Evolutionary conservation across 1,284 basidiomycete genomes (phyloP).

Genomic region (Cutaneotrichosporon curvatum): DNA sequence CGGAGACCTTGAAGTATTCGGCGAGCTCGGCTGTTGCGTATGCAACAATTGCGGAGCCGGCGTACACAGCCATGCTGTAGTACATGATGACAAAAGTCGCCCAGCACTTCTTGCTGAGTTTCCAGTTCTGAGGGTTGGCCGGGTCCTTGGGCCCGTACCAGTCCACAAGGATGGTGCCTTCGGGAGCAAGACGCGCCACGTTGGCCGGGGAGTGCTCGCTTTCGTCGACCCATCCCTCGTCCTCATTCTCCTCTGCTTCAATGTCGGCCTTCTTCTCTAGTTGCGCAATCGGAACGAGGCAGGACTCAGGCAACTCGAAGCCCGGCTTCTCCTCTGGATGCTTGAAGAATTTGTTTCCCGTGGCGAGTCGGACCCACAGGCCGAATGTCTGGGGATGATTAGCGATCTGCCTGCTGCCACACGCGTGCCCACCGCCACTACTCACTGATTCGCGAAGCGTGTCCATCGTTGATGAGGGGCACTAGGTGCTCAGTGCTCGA

Average conservation of each 20-base stretch:
- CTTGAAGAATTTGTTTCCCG: slow-evolving; percentile 14
- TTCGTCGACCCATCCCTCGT: not conserved
- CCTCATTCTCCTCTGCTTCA: not conserved
- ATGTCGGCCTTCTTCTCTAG: not conserved
- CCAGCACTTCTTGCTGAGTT: slow-evolving; percentile 55
- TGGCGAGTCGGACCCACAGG: slow-evolving; percentile 3
- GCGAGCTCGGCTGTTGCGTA: slow-evolving; percentile 8
- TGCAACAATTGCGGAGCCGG: slow-evolving; percentile 11
- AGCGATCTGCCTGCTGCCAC: no score
- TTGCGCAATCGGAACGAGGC: not conserved
- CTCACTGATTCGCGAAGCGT: no score
- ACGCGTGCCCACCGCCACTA: no score
- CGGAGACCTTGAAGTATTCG: slow-evolving; percentile 4
- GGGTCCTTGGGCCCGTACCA: slow-evolving; percentile 61
- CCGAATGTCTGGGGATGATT: slow-evolving; percentile 14
- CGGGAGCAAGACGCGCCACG: not conserved
- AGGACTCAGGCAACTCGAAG: slow-evolving; percentile 15
- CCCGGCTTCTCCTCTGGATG: slow-evolving; percentile 20
- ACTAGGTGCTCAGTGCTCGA: no score
- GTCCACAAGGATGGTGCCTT: slow-evolving; percentile 45
- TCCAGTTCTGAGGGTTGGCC: slow-evolving; percentile 63
- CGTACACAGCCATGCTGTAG: slow-evolving; percentile 26
- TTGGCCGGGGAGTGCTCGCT: not conserved
- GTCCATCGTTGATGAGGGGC: no score
- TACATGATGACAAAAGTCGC: slow-evolving; percentile 60